Base-by-base conservation (phyloP, 2,329 filamentous ascomycete genomes). In the Aaosphaeria pasadenensis region DNA sequence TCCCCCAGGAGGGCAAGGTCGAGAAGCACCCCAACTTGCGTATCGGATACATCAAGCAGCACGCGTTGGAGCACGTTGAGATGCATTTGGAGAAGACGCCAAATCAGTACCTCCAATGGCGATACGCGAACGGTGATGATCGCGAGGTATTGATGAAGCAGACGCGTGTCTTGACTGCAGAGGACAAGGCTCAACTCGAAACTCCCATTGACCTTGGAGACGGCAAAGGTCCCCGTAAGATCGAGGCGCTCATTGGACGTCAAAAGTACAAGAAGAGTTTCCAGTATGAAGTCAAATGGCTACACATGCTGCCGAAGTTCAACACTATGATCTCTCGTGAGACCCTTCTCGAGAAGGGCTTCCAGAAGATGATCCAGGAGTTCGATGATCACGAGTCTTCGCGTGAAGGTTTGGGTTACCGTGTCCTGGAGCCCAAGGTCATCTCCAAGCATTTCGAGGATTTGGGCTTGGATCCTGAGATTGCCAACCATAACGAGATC, bases 61-160 rank as follows among this genome's bases (percentile, higher is more conserved):
- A 99, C 73, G 94, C 94, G 40, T 81, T 99, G 9, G 94, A 99
- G 79, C 94, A 99, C 83, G 94, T 99, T 7, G 92, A 99, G 76
- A 96, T 96, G 92, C 94, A 99, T 68, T 79, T 97, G 60, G 94
- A 99, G 74, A 99, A 99, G 83, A 99, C 94, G 0, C 94, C 94
- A 38, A 97, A 96, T 71, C 94, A 99, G 74, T 99, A 99, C 68
- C 82, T 99, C 32, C 94, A 97, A 74, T 99, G 94, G 94, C 89
- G 94, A 63, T 99, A 97, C 69, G 89, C 89, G 63, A 90, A 97
- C 66, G 94, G 94, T 66, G 94, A 97, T 60, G 94, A 99, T 63
- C 89, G 94, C 44, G 94, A 99, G 71, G 92, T 97, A 38, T 83
- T 95, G 72, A 85, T 99, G 84, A 99, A 99, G 82, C 91, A 96